Conservation (phyloP, 345 rosid genomes). For the Euphorbia lathyris region DNA sequence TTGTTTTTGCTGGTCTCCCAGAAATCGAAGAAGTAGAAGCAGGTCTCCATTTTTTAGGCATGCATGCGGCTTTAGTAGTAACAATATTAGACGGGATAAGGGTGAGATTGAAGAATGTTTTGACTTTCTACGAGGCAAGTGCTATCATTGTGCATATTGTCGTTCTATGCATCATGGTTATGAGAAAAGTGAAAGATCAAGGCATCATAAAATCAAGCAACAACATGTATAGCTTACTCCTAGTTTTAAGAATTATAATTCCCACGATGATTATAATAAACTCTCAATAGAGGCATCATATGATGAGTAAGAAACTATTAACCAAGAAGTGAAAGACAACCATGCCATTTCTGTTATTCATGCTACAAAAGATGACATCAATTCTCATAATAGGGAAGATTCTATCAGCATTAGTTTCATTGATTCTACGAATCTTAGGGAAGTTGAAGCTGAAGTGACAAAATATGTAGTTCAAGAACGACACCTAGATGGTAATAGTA, state of each 20-base stretch:
- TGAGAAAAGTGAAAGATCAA: conserved; percentile 35
- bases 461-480: conserved; percentile 19
- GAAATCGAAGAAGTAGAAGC: conserved; percentile 36
- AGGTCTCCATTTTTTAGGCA: conserved; percentile 45
- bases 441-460: conserved; percentile 9
- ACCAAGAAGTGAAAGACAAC: conserved; percentile 16
- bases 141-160: conserved; percentile 57
- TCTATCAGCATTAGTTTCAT: no score
- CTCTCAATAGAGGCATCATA: conserved; percentile 17
- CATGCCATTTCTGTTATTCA: conserved; percentile 13
- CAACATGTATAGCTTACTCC: conserved; percentile 26
- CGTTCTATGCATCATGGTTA: conserved; percentile 50
- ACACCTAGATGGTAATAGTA: conserved; percentile 2
- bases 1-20: conserved; percentile 44
- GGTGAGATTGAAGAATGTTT: conserved; percentile 44
- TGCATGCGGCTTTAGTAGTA: conserved; percentile 19
- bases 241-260: conserved; percentile 19
- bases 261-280: conserved; percentile 26
- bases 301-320: conserved; percentile 22
- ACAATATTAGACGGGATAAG: conserved; percentile 28
- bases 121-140: conserved; percentile 55
- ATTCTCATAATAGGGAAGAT: conserved; percentile 19
- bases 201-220: conserved; percentile 33
- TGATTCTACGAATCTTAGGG: conserved; percentile 17
- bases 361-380: conserved; percentile 14